Conservation (phyloP, 495 filamentous ascomycete genomes). For the Evansstolkia leycettana region DNA sequence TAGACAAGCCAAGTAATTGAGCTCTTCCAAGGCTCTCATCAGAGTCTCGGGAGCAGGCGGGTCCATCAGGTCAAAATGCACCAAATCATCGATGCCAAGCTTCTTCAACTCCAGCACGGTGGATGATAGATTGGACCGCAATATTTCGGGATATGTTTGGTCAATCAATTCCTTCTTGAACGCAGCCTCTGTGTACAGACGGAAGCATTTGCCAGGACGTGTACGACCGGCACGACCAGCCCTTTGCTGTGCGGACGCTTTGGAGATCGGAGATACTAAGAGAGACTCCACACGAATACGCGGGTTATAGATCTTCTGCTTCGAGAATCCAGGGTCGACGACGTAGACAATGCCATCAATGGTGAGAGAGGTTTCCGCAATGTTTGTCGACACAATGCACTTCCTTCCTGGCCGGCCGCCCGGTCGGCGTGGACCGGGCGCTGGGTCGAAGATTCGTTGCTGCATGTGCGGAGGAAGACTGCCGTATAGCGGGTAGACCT, state of each 20-base stretch:
- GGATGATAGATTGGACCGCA: constrained; percentile 84
- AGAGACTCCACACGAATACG: constrained; percentile 93
- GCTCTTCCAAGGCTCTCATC: constrained; percentile 95
- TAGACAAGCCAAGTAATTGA: constrained; percentile 93
- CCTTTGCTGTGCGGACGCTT: constrained; percentile 95
- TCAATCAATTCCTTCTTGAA: constrained; percentile 98
- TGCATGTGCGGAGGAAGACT: constrained; percentile 85
- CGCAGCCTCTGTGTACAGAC: constrained; percentile 87
- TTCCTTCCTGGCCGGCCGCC: constrained; percentile 88
- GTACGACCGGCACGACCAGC: constrained; percentile 99
- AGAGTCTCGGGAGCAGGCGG: constrained; percentile 96
- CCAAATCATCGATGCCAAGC: constrained; percentile 86
- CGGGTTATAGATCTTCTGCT: constrained; percentile 99
- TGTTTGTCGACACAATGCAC: constrained; percentile 91
- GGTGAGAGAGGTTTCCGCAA: constrained; percentile 93
- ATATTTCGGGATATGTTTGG: constrained; percentile 90
- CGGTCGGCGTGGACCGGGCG: constrained; percentile 55
- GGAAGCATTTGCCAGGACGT: constrained; percentile 92
- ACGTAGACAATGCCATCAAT: constrained; percentile 99
- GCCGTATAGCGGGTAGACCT: constrained; percentile 88
- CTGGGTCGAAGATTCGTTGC: constrained; percentile 87
- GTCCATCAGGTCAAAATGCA: constrained; percentile 98
- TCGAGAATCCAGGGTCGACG: constrained; percentile 96
- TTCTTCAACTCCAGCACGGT: constrained; percentile 98
- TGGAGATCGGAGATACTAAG: constrained; percentile 91